Conservation (phyloP, 371 early-diverging fungal species). For the Entomophthora muscae region DNA sequence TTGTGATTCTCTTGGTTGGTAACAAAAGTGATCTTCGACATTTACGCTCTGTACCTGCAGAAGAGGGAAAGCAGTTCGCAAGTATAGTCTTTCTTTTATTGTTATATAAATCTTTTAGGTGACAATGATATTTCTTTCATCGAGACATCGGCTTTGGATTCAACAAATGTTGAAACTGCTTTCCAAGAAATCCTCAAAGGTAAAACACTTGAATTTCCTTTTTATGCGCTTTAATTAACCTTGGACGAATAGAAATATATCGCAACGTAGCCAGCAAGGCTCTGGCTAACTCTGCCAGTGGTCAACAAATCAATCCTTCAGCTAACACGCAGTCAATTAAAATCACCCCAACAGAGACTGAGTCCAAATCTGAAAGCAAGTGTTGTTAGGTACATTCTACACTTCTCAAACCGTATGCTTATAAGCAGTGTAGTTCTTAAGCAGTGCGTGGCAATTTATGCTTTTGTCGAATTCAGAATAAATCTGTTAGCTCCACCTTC, state of each 20-base stretch:
- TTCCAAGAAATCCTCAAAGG: constrained; percentile 45
- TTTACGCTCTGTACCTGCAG: constrained; percentile 88
- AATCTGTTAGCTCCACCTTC: background rate
- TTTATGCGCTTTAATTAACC: background rate
- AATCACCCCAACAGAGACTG: constrained; percentile 38
- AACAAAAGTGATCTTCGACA: constrained; percentile 98
- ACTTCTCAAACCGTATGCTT: background rate
- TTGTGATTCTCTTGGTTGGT: constrained; percentile 97
- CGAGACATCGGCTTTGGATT: constrained; percentile 53
- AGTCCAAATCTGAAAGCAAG: constrained; percentile 36
- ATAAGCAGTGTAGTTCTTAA: background rate
- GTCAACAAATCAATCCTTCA: constrained; percentile 47
- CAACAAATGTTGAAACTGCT: constrained; percentile 45
- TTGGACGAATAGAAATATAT: constrained; percentile 51
- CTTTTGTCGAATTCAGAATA: background rate
- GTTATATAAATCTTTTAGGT: constrained; percentile 14
- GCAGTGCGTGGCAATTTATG: background rate
- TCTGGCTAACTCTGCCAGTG: constrained; percentile 39
- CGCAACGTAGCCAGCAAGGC: constrained; percentile 85
- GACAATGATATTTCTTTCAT: constrained; percentile 42
- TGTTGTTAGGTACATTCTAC: constrained; percentile 36
- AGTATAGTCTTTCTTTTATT: constrained; percentile 24
- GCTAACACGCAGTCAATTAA: constrained; percentile 51
- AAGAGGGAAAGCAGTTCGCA: constrained; percentile 93
- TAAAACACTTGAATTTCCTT: constrained; percentile 12